phyloP scores from a whole-genome alignment of 108 stramenopile genomes.

The Parmales sp. region DNA sequence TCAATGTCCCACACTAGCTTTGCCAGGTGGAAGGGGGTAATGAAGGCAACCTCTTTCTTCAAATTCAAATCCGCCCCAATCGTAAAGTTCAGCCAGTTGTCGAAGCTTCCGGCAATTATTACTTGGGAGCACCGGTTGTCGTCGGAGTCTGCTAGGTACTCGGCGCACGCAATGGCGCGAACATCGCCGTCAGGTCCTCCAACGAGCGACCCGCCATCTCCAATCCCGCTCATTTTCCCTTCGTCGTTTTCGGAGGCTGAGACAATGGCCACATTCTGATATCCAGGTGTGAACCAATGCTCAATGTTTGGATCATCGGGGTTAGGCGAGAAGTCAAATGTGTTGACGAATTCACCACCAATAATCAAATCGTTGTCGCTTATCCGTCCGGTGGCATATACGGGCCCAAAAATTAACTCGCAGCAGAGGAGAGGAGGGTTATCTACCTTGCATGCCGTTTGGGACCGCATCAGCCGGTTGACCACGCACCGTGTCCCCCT shows the following conservation, averaged over 20 bases:
- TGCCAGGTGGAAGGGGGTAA: neutral
- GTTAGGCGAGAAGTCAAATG: neutral
- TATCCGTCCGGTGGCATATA: neutral
- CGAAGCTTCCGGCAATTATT: neutral
- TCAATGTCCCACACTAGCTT: neutral
- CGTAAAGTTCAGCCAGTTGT: neutral
- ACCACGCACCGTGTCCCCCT: neutral
- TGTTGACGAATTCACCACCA: slow-evolving; percentile 5
- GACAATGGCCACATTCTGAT: neutral
- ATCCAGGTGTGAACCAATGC: neutral
- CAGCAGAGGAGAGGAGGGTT: slow-evolving; percentile 1
- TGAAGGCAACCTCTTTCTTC: neutral
- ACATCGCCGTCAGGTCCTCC: slow-evolving; percentile 5
- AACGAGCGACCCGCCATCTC: neutral
- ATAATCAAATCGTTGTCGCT: neutral
- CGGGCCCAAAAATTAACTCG: slow-evolving; percentile 5
- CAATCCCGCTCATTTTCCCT: neutral
- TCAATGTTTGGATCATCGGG: neutral
- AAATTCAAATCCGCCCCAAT: neutral
- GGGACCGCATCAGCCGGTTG: neutral
- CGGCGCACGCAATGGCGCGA: neutral
- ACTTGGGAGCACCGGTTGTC: neutral
- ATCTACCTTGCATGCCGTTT: neutral
- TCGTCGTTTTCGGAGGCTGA: neutral
- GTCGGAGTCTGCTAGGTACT: neutral